phyloP scores from a whole-genome alignment of 495 filamentous ascomycete species.

The Penicillium cataractarum region DNA sequence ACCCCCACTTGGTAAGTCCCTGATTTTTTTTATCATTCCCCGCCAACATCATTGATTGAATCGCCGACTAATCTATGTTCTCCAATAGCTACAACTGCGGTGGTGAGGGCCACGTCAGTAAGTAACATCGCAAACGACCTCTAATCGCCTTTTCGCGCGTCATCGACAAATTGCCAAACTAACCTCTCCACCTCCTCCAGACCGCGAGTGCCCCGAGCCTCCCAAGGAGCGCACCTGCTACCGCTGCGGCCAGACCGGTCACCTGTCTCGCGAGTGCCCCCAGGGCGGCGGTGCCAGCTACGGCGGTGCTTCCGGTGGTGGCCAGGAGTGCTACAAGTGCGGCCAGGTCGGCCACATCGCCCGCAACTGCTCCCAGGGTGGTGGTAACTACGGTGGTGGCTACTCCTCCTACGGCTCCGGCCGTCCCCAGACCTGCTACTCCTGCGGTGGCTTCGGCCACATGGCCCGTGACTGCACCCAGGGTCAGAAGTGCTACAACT shows the following conservation, averaged over 20 bases:
- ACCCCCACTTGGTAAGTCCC: slow-evolving; percentile 81
- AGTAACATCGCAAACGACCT: slow-evolving; percentile 33
- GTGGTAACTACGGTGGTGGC: slow-evolving; percentile 52
- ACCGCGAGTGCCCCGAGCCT: slow-evolving; percentile 88
- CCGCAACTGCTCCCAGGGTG: slow-evolving; percentile 83
- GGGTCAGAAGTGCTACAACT: slow-evolving; percentile 99
- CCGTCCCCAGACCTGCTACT: slow-evolving; percentile 87
- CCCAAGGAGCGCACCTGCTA: slow-evolving; percentile 97
- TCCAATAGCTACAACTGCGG: slow-evolving; percentile 72
- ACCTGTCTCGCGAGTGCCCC: slow-evolving; percentile 92
- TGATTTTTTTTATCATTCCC: slow-evolving; percentile 10
- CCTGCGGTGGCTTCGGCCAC: slow-evolving; percentile 94
- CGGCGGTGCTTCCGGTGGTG: slow-evolving; percentile 48
- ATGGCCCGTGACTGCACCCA: slow-evolving; percentile 98
- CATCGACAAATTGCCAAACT: slow-evolving; percentile 12
- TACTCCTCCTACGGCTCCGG: slow-evolving; percentile 8
- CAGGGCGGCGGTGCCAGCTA: slow-evolving; percentile 52
- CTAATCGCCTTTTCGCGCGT: neutral
- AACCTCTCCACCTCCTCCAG: slow-evolving; percentile 39
- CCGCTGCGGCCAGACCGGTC: slow-evolving; percentile 82
- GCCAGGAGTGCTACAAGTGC: slow-evolving; percentile 98
- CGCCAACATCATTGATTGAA: slow-evolving; percentile 6
- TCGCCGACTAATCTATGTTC: slow-evolving; percentile 28
- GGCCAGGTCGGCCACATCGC: slow-evolving; percentile 97
- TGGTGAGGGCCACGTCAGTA: slow-evolving; percentile 90